phyloP scores from a whole-genome alignment of 805 yeast species.

The Wickerhamiella occidentalis region DNA sequence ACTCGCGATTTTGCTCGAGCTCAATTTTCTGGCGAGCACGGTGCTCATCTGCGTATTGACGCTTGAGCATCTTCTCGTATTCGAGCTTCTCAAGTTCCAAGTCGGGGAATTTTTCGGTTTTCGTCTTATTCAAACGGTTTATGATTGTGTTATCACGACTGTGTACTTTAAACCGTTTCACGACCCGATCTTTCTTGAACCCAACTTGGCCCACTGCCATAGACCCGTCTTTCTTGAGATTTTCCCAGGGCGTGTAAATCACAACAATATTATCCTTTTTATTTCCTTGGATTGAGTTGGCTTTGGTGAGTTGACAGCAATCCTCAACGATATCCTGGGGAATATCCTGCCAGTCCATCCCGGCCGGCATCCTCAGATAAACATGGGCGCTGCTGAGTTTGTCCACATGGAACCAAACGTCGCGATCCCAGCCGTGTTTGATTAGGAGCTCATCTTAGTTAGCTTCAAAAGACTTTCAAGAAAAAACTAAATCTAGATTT shows the following conservation, averaged over 20 bases:
- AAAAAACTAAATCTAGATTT: not conserved
- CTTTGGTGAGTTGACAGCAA: slow-evolving; percentile 62
- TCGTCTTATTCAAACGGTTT: slow-evolving; percentile 54
- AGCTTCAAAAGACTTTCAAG: slow-evolving; percentile 15
- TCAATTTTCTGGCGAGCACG: slow-evolving; percentile 33
- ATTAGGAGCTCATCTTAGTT: slow-evolving; percentile 37
- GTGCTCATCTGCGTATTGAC: slow-evolving; percentile 26
- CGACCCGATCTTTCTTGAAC: slow-evolving; percentile 46
- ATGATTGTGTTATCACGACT: slow-evolving; percentile 47
- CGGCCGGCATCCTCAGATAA: slow-evolving; percentile 47
- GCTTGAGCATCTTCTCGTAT: slow-evolving; percentile 30
- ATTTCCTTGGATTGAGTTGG: slow-evolving; percentile 65
- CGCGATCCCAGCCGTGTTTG: slow-evolving; percentile 50
- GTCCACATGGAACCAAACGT: slow-evolving; percentile 71
- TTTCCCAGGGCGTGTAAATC: slow-evolving; percentile 63
- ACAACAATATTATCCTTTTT: slow-evolving; percentile 54
- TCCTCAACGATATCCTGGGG: slow-evolving; percentile 43
- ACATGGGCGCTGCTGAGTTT: slow-evolving; percentile 68
- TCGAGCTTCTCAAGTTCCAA: slow-evolving; percentile 33
- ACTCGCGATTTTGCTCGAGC: slow-evolving; percentile 26
- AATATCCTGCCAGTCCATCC: slow-evolving; percentile 36
- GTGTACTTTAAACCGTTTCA: slow-evolving; percentile 42
- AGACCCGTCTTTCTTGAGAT: slow-evolving; percentile 50
- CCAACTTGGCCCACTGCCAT: slow-evolving; percentile 76
- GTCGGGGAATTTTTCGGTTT: slow-evolving; percentile 42